Conservation (phyloP, 768 basidiomycete genomes). For the Boletus reticulatus region DNA sequence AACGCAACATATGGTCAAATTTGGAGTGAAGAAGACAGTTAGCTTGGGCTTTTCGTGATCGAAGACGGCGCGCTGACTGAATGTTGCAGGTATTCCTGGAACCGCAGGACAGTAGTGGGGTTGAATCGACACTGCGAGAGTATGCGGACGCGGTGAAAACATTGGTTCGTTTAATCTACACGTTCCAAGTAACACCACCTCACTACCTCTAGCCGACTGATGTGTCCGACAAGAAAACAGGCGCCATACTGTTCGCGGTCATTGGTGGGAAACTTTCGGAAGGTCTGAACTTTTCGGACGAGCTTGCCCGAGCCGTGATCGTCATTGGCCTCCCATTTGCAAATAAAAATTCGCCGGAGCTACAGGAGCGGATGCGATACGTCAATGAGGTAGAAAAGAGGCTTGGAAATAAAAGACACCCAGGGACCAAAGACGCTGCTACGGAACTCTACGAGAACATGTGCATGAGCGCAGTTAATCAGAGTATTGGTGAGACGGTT, state of each 20-base stretch:
- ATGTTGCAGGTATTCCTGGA: slow-evolving; percentile 81
- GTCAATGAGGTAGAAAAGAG: slow-evolving; percentile 61
- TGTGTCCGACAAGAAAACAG: slow-evolving; percentile 37
- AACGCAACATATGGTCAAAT: slow-evolving; percentile 57
- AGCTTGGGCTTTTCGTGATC: slow-evolving; percentile 4
- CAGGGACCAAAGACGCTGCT: slow-evolving; percentile 61
- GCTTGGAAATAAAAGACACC: slow-evolving; percentile 31
- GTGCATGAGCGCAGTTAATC: slow-evolving; percentile 95
- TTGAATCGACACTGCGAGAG: slow-evolving; percentile 72
- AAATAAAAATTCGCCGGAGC: slow-evolving; percentile 86
- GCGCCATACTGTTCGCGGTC: slow-evolving; percentile 89
- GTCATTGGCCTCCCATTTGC: slow-evolving; percentile 92
- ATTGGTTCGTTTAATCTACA: slow-evolving; percentile 14
- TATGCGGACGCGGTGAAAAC: slow-evolving; percentile 55
- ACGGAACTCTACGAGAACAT: slow-evolving; percentile 87
- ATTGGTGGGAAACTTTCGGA: slow-evolving; percentile 98
- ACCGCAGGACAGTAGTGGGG: slow-evolving; percentile 67
- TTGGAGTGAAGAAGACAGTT: slow-evolving; percentile 75
- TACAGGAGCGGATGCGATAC: slow-evolving; percentile 89
- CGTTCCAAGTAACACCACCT: neutral
- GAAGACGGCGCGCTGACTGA: neutral
- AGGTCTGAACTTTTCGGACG: slow-evolving; percentile 76
- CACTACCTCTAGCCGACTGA: slow-evolving; percentile 17
- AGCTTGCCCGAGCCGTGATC: slow-evolving; percentile 81
- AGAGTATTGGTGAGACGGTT: slow-evolving; percentile 77